These are phyloP conservation scores for Prunus fruticosa DNA, from an alignment of 306 rosid genomes.

Conservation along the genomic window DNA sequence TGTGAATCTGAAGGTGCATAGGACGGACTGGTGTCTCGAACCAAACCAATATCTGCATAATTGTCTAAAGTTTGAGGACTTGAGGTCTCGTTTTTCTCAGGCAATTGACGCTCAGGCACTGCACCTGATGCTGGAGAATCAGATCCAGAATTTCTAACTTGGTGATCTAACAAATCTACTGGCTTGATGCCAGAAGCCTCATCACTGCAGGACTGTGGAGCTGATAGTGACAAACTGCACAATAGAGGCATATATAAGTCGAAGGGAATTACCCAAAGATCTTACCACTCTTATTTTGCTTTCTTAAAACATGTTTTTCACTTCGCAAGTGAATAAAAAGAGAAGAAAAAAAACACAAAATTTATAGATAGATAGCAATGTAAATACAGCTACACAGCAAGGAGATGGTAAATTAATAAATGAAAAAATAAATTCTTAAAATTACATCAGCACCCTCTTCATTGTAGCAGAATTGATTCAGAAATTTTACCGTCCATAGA, in stretches of 20 bases:
- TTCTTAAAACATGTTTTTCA: not conserved
- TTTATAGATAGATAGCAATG: too few species aligned
- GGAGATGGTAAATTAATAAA: not conserved
- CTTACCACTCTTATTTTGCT: not conserved
- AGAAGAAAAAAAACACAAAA: too few species aligned
- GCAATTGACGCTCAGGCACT: constrained; percentile 59
- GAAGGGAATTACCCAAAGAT: not conserved
- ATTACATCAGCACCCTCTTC: not conserved
- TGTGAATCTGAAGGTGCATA: constrained; percentile 65
- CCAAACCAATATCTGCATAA: constrained; percentile 70
- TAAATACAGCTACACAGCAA: not conserved
- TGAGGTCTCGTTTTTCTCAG: constrained; percentile 60
- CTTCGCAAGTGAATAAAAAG: too few species aligned
- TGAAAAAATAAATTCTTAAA: not conserved
- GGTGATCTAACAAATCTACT: constrained; percentile 54
- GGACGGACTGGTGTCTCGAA: constrained; percentile 58
- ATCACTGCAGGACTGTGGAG: constrained; percentile 51
- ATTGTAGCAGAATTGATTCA: not conserved
- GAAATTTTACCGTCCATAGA: not conserved
- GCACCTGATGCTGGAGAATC: constrained; percentile 60
- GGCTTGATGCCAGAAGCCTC: constrained; percentile 60
- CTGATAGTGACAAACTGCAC: constrained; percentile 58
- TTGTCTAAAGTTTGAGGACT: constrained; percentile 63
- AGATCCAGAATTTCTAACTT: constrained; percentile 46
- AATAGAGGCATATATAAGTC: not conserved